Evolutionary conservation across 768 basidiomycete genomes (phyloP), one percentile per base, ranked within the genome.

Genomic region (Russula dissimulans): DNA sequence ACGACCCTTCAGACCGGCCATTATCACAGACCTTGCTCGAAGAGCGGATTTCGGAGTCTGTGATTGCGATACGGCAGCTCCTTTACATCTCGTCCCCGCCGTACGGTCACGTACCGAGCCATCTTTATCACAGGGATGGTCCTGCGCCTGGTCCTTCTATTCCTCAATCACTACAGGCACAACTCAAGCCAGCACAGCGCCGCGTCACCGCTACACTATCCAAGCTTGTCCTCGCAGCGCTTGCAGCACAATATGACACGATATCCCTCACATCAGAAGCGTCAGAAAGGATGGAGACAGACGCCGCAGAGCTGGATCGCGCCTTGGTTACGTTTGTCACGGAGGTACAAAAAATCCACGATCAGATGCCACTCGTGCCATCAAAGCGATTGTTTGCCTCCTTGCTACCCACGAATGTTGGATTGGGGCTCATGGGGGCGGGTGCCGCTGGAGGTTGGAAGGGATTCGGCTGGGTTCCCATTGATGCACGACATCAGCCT

Each of bases 131-230:
- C 32, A 58, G 5, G 26, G 59, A 61, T 17, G 59, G 56, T 11
- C 34, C 41, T 17, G 31, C 50, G 8, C 49, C 59, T 6, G 54
- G 53, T 32, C 17, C 54, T 18, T 56, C 59, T 18, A 49, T 57
- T 18, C 56, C 80, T 1, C 79, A 82, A 65, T 77, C 84, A 3
- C 75, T 86, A 8, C 73, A 75, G 61, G 63, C 69, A 5, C 72
- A 72, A 55, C 76, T 92, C 45, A 92, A 91, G 71, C 86, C 87
- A 7, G 83, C 84, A 0, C 91, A 91, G 59, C 79, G 90, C 54
- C 91, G 90, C 67, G 87, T 95, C 36, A 91, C 91, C 2, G 89
- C 91, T 8, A 92, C 91, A 0, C 76, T 95, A 9, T 94, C 91
- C 18, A 87, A 94, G 69, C 78, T 97, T 32, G 89, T 95, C 34